phyloP scores from a whole-genome alignment of 805 yeast species.

The Saccharomycopsis sp. region DNA sequence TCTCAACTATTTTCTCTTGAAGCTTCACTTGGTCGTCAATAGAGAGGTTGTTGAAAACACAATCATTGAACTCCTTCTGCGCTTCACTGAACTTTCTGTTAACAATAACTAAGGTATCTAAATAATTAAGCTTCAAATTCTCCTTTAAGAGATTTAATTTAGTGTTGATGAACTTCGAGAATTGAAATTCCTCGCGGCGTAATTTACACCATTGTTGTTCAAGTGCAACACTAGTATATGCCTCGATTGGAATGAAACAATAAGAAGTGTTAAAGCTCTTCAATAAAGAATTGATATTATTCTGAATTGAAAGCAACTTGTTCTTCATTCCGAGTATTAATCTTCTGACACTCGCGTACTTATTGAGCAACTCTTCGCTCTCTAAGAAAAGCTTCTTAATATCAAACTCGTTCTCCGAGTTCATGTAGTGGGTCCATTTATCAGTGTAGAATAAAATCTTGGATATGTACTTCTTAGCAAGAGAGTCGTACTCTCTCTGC shows the following conservation, averaged over 20 bases:
- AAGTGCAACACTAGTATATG: neutral
- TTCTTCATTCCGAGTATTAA: conserved; percentile 6
- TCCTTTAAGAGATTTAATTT: conserved; percentile 9
- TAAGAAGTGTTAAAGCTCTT: neutral
- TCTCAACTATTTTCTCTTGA: neutral
- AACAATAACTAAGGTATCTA: conserved; percentile 12
- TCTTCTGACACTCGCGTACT: conserved; percentile 6
- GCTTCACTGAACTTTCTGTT: conserved; percentile 1
- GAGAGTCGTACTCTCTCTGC: conserved; percentile 6
- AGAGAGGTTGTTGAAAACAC: neutral
- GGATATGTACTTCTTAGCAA: conserved; percentile 6
- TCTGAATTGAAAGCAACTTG: neutral
- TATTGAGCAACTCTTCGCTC: conserved; percentile 3
- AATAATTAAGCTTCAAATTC: conserved; percentile 8
- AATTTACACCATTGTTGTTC: conserved; percentile 8
- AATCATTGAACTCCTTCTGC: conserved; percentile 1
- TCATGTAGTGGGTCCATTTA: conserved; percentile 16
- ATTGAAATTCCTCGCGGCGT: conserved; percentile 8
- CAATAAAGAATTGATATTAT: conserved; percentile 6
- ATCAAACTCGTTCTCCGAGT: conserved; percentile 11
- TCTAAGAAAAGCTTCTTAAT: conserved; percentile 14
- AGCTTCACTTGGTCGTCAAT: neutral
- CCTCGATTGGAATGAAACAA: conserved; percentile 1
- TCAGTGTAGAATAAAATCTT: conserved; percentile 14
- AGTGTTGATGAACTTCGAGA: conserved; percentile 2